Conservation (phyloP, 306 rosid species). For the Acacia melanoxylon region DNA sequence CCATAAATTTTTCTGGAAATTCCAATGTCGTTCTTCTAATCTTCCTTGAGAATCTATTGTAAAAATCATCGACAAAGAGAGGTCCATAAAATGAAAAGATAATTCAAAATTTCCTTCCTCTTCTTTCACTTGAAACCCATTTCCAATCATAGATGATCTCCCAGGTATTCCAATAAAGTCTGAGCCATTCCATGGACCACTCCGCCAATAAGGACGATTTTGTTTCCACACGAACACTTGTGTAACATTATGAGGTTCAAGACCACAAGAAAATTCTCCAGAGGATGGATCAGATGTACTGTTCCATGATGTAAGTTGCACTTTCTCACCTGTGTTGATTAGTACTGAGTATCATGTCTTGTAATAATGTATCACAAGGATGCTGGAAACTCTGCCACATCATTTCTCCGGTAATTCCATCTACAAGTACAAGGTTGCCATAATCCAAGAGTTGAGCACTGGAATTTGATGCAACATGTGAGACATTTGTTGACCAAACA, state of each 20-base stretch:
- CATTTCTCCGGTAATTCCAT: neutral
- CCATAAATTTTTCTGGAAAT: neutral
- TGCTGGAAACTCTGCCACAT: constrained; percentile 36
- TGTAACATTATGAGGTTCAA: neutral
- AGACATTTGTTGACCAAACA: neutral
- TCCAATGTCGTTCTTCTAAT: neutral
- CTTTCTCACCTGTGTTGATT: neutral
- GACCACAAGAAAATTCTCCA: neutral
- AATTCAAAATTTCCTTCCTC: neutral
- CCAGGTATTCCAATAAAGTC: neutral
- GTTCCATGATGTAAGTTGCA: constrained; percentile 5
- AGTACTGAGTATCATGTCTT: constrained; percentile 1
- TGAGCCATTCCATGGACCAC: constrained; percentile 29
- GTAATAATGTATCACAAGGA: constrained; percentile 19
- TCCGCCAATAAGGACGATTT: neutral
- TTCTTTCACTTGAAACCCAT: neutral
- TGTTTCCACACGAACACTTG: constrained; percentile 1
- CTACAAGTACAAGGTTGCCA: constrained; percentile 10
- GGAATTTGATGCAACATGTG: neutral
- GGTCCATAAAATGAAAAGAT: neutral
- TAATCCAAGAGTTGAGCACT: neutral
- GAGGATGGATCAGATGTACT: constrained; percentile 18
- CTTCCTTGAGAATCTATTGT: neutral
- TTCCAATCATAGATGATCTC: neutral
- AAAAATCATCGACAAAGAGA: neutral